A percentile compares a stretch with the other conserved stretches of the same genome.
phyloP scores from a whole-genome alignment of 371 early-diverging fungal genomes.

The Furculomyces boomerangus region DNA sequence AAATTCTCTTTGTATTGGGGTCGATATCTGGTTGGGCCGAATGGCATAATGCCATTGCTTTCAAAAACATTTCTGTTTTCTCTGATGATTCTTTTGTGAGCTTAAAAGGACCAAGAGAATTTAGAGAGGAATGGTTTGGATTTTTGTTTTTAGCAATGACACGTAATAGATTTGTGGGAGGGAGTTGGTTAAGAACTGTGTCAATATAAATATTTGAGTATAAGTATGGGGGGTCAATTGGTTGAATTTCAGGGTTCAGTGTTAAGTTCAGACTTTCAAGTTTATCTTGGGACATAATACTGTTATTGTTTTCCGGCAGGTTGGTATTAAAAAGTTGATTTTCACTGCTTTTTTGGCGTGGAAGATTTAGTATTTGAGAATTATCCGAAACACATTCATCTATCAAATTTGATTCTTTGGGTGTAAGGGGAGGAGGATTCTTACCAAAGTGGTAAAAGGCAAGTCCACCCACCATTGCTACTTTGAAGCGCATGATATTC shows the following conservation, averaged over 20 bases:
- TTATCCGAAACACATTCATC: no score
- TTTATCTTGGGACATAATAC: no score
- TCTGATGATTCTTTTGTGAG: neutral
- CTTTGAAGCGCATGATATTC: constrained; percentile 82
- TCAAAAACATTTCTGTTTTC: constrained; percentile 37
- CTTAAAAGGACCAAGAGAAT: no score
- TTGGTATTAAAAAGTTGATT: no score
- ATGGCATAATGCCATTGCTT: constrained; percentile 81
- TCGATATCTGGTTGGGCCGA: constrained; percentile 55
- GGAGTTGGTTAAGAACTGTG: neutral
- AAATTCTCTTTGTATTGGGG: constrained; percentile 23
- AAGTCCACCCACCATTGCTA: constrained; percentile 49
- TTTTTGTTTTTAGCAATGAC: neutral
- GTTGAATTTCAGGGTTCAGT: neutral
- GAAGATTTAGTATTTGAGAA: no score
- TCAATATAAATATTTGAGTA: neutral
- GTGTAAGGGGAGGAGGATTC: no score
- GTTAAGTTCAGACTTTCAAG: no score
- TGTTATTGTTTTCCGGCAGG: no score
- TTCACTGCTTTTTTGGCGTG: no score
- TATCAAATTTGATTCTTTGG: no score
- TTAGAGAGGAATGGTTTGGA: neutral
- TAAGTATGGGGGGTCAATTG: neutral
- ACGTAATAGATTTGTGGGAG: neutral
- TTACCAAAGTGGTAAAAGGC: constrained; percentile 27